Base-by-base conservation (phyloP, 176 grass and related monocot species). In the Carex pumila region DNA sequence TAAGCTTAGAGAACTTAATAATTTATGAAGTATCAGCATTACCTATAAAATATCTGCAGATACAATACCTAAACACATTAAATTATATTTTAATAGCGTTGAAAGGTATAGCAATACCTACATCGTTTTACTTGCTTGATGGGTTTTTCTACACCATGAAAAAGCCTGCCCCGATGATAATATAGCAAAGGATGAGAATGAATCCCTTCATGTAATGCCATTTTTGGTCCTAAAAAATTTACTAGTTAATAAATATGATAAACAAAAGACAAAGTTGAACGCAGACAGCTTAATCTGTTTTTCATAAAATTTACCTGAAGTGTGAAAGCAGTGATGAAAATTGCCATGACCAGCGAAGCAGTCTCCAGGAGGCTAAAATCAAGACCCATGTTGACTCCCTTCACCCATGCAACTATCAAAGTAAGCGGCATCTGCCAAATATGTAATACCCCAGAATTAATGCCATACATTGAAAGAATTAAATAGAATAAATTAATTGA, bases 191-290 rank as follows among this genome's bases (percentile, higher is more conserved):
- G 30, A 87, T 60, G 53, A 88, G 65, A 74, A 88, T 79, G 57
- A 91, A 84, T 71, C 89, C 90, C 82, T 91, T 94, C 89, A 94
- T 86, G 65, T 94, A 94, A 72, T 94, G 87, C 90, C 89, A 91
- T 84, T 80, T 90, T 8, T 81, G 65, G 84, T 91, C 86, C 92
- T 91, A 85, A 11, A 88, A 78, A 41, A 25, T 36, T 64, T 12
- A 66, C 14, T 72, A 21, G 13, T 84, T 34, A 55, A 81, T 18
- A 15, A 84, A 85, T 4, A 4, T 58, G 7, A 31, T 37, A 59
- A 65, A 69, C 10, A 65, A 41, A 32, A 78, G 8, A 61, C 54
- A 59, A 87, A 52, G 22, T 84, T 66, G 50, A 62, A 37, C 6
- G 2, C 61, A 63, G 19, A 57, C 63, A 6, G 7, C 22, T 37